Conservation (phyloP, 495 filamentous ascomycete species). For the Penicillium cinerascens region DNA sequence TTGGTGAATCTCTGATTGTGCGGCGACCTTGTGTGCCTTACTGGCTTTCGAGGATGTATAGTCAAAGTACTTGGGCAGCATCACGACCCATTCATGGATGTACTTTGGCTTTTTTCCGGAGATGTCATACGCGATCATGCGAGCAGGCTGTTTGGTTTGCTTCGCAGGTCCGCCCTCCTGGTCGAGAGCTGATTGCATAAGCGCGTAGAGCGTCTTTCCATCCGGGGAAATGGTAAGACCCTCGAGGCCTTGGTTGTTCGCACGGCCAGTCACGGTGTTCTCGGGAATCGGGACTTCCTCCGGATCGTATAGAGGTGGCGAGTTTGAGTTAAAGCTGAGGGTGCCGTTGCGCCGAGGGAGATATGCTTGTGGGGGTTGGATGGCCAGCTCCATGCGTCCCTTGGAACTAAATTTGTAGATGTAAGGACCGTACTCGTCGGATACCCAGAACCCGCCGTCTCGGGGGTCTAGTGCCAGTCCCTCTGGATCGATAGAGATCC, state of each 20-base stretch:
- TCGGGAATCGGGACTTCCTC: constrained; percentile 41
- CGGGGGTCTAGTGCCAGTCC: constrained; percentile 58
- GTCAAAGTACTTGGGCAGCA: constrained; percentile 56
- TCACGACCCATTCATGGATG: constrained; percentile 64
- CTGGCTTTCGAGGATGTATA: constrained; percentile 30
- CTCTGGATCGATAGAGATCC: constrained; percentile 65
- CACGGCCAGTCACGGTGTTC: constrained; percentile 60
- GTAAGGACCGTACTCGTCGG: constrained; percentile 78
- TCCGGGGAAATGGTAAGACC: constrained; percentile 62
- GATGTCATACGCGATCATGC: constrained; percentile 64
- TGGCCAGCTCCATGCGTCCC: constrained; percentile 62
- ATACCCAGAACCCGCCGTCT: constrained; percentile 70
- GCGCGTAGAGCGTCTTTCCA: constrained; percentile 61
- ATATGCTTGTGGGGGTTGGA: constrained; percentile 63
- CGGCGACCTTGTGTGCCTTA: constrained; percentile 50
- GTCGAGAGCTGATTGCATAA: constrained; percentile 65
- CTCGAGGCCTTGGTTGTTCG: constrained; percentile 79
- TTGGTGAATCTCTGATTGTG: constrained; percentile 67
- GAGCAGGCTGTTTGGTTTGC: constrained; percentile 49
- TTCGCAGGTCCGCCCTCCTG: constrained; percentile 64
- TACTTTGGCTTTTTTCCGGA: constrained; percentile 36
- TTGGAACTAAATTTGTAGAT: constrained; percentile 61
- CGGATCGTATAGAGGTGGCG: constrained; percentile 59
- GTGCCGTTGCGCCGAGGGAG: constrained; percentile 63
- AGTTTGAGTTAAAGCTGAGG: constrained; percentile 56